Evolutionary conservation across 495 filamentous ascomycete genomes (phyloP), one percentile per base, ranked within the genome.

Genomic region (Niebla homalea): DNA sequence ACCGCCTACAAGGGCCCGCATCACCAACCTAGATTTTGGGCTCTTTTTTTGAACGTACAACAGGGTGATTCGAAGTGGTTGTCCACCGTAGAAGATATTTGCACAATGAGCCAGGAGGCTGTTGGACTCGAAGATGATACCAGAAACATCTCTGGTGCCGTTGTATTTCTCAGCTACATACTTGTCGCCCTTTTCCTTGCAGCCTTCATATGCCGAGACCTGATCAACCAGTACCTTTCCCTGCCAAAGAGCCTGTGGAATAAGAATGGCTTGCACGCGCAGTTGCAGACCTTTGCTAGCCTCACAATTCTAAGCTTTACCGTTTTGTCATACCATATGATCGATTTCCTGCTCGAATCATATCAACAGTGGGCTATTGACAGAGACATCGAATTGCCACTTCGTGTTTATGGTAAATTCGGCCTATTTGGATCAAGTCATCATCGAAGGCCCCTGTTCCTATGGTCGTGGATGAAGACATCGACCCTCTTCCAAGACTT

Each of bases 401-500:
- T 11, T 16, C 25, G 19, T 2, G 11, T 59, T 11, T 46, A 36
- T 21, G 42, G 48, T 29, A 18, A 12, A 18, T 38, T 29, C 2
- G 26, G 46, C 10, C 18, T 47, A 8, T 40, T 46, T 16, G 39
- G 38, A 14, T n/a, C 14, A 11, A 22, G 37, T 29, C 16, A 39
- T 15, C 14, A 45, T 18, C 36, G 48, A 15, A 23, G 14, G 14
- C 5, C 25, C 5, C 36, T 43, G 5, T 35, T 50, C 6, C 42
- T 53, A 16, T 60, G 57, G 57, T 26, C 46, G 18, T 60, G 57
- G 57, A 40, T 57, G 23, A 60, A 35, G 18, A 37, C 35, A 1
- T 60, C 60, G 2, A 62, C 61, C 12, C 48, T 68, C 7, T 68
- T 67, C 56, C 53, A 54, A 19, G 55, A 66, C 48, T 67, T 63